Base-by-base conservation (phyloP, 805 yeast species). In the Saccharomycopsis sp. region DNA sequence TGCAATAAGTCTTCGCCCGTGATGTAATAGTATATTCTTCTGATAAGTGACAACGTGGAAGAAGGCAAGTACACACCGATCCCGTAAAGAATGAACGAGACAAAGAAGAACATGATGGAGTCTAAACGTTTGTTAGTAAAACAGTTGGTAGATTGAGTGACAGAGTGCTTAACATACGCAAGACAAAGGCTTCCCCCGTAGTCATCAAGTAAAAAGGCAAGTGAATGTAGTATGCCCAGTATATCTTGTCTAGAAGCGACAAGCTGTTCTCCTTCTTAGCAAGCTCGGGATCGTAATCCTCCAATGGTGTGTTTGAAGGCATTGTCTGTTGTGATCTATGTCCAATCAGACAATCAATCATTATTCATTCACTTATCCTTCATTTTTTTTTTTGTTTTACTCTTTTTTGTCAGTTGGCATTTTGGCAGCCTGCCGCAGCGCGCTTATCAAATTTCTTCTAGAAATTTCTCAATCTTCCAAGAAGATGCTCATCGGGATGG, bases 211-310 rank as follows among this genome's bases (percentile, higher is more conserved):
- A 66, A 48, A 60, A 66, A 13, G 71, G 71, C 35, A 66, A 48
- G 48, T 67, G 69, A 19, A 66, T 58, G 39, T 65, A 66, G 45
- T 67, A 67, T 36, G 59, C 63, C 71, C 71, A 67, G 46, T 63
- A 65, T 15, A 65, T 44, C 30, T 53, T 55, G 31, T 54, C 55
- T n/a, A 58, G 42, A 18, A 56, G 45, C 29, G 46, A 15, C 4
- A 47, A 30, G 5, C 34, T 34, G 29, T 35, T 22, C 19, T 46
- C 50, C 17, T 26, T 39, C 32, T 46, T 35, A 4, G 18, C 23
- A 13, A 41, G 39, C 55, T 57, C 39, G 51, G 58, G 27, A 58
- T 40, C 45, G 49, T 54, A 7, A 8, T 13, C 8, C 12, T 9
- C 9, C 22, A 33, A 33, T 9, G 36, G 36, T n/a, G n/a, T n/a